phyloP scores from a whole-genome alignment of 306 rosid genomes.

The Glycine tomentella region DNA sequence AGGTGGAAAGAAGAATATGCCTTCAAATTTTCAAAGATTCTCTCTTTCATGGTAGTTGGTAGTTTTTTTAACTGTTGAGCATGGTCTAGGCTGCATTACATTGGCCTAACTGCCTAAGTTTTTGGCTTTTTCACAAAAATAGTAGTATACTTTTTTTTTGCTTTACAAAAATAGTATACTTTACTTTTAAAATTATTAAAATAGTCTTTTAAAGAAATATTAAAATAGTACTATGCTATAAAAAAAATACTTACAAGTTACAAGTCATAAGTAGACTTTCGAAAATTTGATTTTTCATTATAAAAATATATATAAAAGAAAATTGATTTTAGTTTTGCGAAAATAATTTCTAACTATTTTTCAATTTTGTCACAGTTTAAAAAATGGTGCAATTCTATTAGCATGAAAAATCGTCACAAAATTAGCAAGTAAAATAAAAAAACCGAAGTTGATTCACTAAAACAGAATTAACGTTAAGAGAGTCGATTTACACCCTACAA shows the following conservation, averaged over 20 bases:
- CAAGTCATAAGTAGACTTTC: too few relatives aligned
- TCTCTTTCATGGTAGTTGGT: not conserved
- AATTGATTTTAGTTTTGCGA: not conserved
- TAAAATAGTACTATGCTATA: too few relatives aligned
- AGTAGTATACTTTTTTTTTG: too few relatives aligned
- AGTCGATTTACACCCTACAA: too few relatives aligned
- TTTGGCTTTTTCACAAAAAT: not conserved
- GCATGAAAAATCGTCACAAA: not conserved
- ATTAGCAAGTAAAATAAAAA: too few relatives aligned
- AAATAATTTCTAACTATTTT: not conserved
- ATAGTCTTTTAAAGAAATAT: not conserved
- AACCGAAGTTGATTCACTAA: too few relatives aligned
- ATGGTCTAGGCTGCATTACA: not conserved
- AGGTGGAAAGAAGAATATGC: constrained; percentile 28
- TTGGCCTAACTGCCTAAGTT: not conserved
- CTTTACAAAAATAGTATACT: too few relatives aligned
- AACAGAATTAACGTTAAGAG: too few relatives aligned
- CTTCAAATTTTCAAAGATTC: constrained; percentile 28
- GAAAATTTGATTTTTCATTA: too few relatives aligned
- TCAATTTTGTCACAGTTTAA: not conserved
- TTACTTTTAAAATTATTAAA: not conserved
- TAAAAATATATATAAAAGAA: too few relatives aligned
- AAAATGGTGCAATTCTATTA: too few relatives aligned
- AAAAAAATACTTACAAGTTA: too few relatives aligned
- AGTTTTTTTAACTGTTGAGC: constrained; percentile 8